These are phyloP conservation scores for Naegleria lovaniensis DNA, from an alignment of 208 protist species.

Conservation along the genomic window DNA sequence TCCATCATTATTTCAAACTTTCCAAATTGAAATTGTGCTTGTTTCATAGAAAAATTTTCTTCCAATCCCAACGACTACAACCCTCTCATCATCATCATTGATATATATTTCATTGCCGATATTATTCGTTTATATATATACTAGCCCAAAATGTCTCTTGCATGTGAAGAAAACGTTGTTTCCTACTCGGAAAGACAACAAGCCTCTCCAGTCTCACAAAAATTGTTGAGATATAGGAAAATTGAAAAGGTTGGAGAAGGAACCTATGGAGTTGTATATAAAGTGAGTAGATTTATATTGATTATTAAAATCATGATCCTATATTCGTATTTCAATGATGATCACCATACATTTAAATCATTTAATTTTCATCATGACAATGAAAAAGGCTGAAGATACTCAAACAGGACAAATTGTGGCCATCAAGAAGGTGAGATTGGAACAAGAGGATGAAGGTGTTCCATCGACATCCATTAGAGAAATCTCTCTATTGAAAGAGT, in stretches of 20 bases:
- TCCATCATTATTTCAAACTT: no score
- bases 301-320: no score
- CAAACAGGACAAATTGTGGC: slow-evolving; percentile 78
- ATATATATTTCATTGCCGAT: no score
- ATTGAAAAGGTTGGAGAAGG: slow-evolving; percentile 50
- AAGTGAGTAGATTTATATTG: slow-evolving; percentile 45
- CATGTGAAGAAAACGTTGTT: no score
- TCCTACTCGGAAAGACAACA: neutral
- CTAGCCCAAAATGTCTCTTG: no score
- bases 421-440: slow-evolving; percentile 93
- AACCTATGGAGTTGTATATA: slow-evolving; percentile 83
- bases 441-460: slow-evolving; percentile 94
- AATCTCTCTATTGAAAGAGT: slow-evolving; percentile 93
- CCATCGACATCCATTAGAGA: slow-evolving; percentile 93
- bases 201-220: neutral
- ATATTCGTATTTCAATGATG: no score
- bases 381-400: slow-evolving; percentile 47
- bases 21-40: no score
- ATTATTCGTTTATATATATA: no score
- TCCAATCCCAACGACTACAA: no score
- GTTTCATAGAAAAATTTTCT: no score
- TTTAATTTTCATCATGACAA: neutral
- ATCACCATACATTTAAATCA: no score
- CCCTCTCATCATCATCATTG: no score
- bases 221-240: slow-evolving; percentile 1